Base-by-base conservation (phyloP, 306 rosid species). In the Trifolium repens region DNA sequence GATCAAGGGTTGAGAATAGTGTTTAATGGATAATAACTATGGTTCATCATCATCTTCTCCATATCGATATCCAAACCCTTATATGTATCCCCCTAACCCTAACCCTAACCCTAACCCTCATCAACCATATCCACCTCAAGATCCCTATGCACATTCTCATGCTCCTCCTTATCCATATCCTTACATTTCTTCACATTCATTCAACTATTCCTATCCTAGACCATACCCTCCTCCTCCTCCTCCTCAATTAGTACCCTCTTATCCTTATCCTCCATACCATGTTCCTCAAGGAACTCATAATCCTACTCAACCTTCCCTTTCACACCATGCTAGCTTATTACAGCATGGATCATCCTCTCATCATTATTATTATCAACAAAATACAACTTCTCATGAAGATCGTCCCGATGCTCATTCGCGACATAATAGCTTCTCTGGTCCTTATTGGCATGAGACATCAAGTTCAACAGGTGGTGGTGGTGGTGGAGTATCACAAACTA, bases 291-390 rank as follows among this genome's bases (percentile, higher is more conserved):
- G 69, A 58, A 64, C 12, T 77, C 75, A 80, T 47, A 30, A 9
- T 80, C 40, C 77, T 74, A 84, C 91, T 53, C 43, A 80, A 55
- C 89, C 91, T 55, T 44, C 82, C 76, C 80, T 76, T 76, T 82
- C 84, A 3, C 91, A 83, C 70, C 84, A 76, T 70, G 57, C 76
- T 71, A 94, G 90, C 76, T 88, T 90, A 37, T 88, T 90, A 37
- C 92, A 85, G 72, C 78, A 86, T 72, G 94, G 83, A 35, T 39
- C 90, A 54, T 57, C 90, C 32, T 62, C 91, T 35, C 94, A 64
- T 17, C 73, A 71, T 73, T 85, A 78, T 59, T 85, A 77, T 50
- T 86, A 77, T 74, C 90, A 59, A 65, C 90, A 76, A 75, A 63
- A 81, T 79, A 82, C 24, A 1, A 22, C 42, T 76, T 82, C 86